These are phyloP conservation scores for Hibiscus mutabilis DNA, from an alignment of 345 rosid genomes.

Conservation along the genomic window DNA sequence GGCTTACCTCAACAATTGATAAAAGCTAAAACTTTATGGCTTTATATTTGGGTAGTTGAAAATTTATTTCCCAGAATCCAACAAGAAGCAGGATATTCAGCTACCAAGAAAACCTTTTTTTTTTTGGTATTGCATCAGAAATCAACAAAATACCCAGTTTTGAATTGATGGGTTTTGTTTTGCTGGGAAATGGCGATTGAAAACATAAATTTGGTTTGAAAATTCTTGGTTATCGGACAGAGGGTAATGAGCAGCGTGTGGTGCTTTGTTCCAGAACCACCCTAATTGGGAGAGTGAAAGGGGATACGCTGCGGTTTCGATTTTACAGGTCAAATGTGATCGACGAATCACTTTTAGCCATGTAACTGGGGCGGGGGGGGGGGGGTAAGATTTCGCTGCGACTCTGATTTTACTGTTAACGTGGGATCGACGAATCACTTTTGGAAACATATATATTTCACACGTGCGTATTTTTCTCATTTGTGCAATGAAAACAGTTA, in stretches of 20 bases:
- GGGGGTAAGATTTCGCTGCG: background rate
- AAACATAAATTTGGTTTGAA: background rate
- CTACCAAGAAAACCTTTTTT: background rate
- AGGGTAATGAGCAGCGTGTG: background rate
- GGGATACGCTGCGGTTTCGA: background rate
- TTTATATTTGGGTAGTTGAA: background rate
- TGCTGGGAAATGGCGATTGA: background rate
- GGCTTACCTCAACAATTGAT: background rate
- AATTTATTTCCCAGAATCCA: background rate
- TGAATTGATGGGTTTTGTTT: background rate
- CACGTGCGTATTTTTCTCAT: background rate
- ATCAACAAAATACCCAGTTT: background rate
- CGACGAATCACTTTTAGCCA: background rate
- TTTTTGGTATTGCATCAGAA: background rate
- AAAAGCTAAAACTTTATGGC: background rate
- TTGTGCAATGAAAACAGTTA: background rate
- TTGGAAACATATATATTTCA: background rate
- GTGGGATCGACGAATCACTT: background rate
- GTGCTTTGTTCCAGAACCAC: background rate
- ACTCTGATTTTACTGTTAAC: background rate
- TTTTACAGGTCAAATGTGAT: background rate
- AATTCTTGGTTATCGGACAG: background rate
- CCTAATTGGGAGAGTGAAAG: constrained; percentile 6
- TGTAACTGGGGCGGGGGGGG: background rate
- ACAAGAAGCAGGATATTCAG: background rate